Evolutionary conservation across 1,284 basidiomycete species (phyloP), one percentile per base, ranked within the genome.

Genomic region (Ceratorhiza oryzae-sativae): DNA sequence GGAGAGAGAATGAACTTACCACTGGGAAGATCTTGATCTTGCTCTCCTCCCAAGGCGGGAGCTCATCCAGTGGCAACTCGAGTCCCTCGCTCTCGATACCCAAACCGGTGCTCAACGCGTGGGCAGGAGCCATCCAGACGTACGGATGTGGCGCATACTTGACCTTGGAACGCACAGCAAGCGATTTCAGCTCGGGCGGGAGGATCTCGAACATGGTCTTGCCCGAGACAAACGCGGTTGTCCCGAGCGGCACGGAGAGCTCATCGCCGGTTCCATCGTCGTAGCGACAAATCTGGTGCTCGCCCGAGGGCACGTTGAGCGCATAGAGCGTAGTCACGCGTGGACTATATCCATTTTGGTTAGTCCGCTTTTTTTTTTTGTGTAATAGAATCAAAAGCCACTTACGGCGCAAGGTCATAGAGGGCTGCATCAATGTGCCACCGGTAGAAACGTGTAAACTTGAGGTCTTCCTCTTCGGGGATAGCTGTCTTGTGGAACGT

Each of bases 351-450:
- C 27, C 8, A 49, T 32, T 32, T 49, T 6, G n/a, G 25, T 62
- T 13, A 36, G 39, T 3, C 3, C 48, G 27, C 25, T n/a, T n/a
- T 20, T 39, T 36, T n/a, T 32, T 25, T 25, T 27, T 30, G 42
- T 49, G 25, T 6, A n/a, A n/a, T n/a, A n/a, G n/a, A n/a, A n/a
- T n/a, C 15, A 42, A 10, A 27, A 25, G 36, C 27, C 36, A 74
- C 76, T 73, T 34, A 77, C n/a, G 93, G 93, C 25, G 87, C 87
- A 27, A 94, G 86, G 74, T 92, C 89, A 80, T 97, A 97, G 30
- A 97, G 81, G 0, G 95, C 95, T 0, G 95, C 95, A 77, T 97
- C 95, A 80, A 97, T 96, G 81, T 97, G 94, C 93, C 94, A 95
- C 68, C 93, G 85, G 79, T 95, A 95, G 84, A 93, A 96, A 34